Base-by-base conservation (phyloP, 1,284 basidiomycete genomes). In the Malassezia obtusa region DNA sequence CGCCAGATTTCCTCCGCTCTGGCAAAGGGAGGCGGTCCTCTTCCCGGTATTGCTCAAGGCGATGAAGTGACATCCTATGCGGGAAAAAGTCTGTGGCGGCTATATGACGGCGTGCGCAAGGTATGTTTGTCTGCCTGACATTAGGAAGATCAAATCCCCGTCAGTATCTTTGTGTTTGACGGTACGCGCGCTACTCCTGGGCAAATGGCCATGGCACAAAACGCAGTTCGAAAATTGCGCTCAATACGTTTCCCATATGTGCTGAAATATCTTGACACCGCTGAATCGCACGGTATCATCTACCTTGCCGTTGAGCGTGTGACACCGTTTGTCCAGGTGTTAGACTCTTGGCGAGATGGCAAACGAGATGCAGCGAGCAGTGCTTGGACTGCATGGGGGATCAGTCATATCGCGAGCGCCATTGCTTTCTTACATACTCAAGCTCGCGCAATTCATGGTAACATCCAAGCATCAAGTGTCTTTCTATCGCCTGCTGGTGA, bases 281-380 rank as follows among this genome's bases (percentile, higher is more conserved):
- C 88, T 6, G 91, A 95, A 71, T 86, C 88, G 1, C 89, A 92
- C 43, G 82, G 82, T 0, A 81, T 82, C 1, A 82, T 98, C 36
- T 87, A 89, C 75, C 88, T 99, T 64, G 87, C 94, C 77, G 95
- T 92, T 0, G 94, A 98, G 76, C 84, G 86, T 3, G 85, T 96
- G 7, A 79, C 82, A 19, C 88, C 89, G 3, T 77, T 98, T 7
- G 78, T 81, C 30, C 76, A 77, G n/a, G 81, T 82, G 1, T 74
- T 91, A 39, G 77, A 80, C 31, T 78, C 81, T 26, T 85, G 46
- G 50, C 26, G 32, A 2, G 21, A 54, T 68, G 17, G 68, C 59
- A 17, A 72, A 65, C 81, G 21, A 77, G 65, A 78, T 76, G 43
- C 82, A 81, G 60, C 83, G 83, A 57, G 79, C 49, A 15, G 55